phyloP scores from a whole-genome alignment of 2,329 filamentous ascomycete genomes.

The Zymoseptoria brevis region DNA sequence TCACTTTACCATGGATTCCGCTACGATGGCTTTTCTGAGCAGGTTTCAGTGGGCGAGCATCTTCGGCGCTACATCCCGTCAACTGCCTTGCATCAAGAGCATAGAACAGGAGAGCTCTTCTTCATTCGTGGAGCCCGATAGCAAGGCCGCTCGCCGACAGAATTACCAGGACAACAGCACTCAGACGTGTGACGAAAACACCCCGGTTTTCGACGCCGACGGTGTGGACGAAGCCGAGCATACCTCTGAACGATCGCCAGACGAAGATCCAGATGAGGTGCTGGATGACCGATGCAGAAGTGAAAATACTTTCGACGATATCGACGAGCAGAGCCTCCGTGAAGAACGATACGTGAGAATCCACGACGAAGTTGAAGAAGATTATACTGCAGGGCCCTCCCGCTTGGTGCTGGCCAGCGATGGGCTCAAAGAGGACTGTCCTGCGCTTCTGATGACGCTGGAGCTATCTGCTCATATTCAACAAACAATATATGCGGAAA shows the following conservation, averaged over 20 bases:
- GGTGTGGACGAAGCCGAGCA: neutral
- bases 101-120: no score
- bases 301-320: neutral
- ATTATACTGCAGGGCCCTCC: conserved; percentile 13
- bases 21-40: neutral
- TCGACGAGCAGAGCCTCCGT: conserved; percentile 4
- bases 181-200: neutral
- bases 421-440: conserved; percentile 9
- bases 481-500: conserved; percentile 4
- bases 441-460: conserved; percentile 9
- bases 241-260: neutral
- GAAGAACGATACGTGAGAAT: conserved; percentile 2
- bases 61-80: neutral
- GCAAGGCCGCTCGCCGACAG: no score
- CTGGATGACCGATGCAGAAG: neutral
- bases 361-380: neutral
- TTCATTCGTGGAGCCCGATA: no score
- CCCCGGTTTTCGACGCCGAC: neutral
- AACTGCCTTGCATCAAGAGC: neutral
- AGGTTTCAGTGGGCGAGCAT: neutral
- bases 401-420: conserved; percentile 9
- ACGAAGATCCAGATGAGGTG: neutral
- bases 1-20: neutral
- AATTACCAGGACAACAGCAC: neutral
- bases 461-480: conserved; percentile 6